phyloP scores from a whole-genome alignment of 257 asterid genomes.

The Solanum appendiculatum region DNA sequence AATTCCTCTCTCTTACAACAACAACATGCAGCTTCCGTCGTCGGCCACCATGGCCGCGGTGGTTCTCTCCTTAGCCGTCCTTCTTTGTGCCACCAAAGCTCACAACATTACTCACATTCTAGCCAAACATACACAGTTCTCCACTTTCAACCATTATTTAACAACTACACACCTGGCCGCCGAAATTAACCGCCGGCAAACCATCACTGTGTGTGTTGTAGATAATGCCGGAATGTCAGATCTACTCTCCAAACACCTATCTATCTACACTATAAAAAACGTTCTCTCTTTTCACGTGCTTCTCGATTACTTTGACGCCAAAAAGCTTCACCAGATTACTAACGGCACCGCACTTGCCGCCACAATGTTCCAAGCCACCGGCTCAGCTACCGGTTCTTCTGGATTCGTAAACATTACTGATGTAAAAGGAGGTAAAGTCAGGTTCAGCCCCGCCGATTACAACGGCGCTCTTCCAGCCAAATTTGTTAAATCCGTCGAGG shows the following conservation, averaged over 20 bases:
- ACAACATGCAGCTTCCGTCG: slow-evolving; percentile 40
- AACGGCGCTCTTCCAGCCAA: slow-evolving; percentile 24
- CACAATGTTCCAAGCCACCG: slow-evolving; percentile 70
- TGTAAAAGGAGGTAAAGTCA: slow-evolving; percentile 57
- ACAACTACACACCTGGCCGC: slow-evolving; percentile 50
- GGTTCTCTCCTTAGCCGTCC: slow-evolving; percentile 7
- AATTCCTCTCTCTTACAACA: background rate
- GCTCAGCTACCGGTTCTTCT: slow-evolving; percentile 52
- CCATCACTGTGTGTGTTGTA: slow-evolving; percentile 64
- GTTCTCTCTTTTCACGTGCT: slow-evolving; percentile 64
- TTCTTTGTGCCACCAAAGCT: slow-evolving; percentile 25
- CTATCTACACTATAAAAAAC: slow-evolving; percentile 24
- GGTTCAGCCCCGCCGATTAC: slow-evolving; percentile 32
- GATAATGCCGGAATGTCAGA: slow-evolving; percentile 54
- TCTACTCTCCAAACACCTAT: slow-evolving; percentile 42
- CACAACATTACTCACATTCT: slow-evolving; percentile 58
- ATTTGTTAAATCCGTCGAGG: slow-evolving; percentile 32
- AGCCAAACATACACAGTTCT: slow-evolving; percentile 28
- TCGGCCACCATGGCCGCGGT: slow-evolving; percentile 20
- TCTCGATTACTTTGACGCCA: slow-evolving; percentile 61
- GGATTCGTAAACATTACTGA: slow-evolving; percentile 61
- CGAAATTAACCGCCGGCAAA: slow-evolving; percentile 47
- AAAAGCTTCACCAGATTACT: slow-evolving; percentile 64
- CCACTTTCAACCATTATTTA: slow-evolving; percentile 54
- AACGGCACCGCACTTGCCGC: slow-evolving; percentile 59